phyloP scores from a whole-genome alignment of 257 asterid species.

The Cordia subcordata region DNA sequence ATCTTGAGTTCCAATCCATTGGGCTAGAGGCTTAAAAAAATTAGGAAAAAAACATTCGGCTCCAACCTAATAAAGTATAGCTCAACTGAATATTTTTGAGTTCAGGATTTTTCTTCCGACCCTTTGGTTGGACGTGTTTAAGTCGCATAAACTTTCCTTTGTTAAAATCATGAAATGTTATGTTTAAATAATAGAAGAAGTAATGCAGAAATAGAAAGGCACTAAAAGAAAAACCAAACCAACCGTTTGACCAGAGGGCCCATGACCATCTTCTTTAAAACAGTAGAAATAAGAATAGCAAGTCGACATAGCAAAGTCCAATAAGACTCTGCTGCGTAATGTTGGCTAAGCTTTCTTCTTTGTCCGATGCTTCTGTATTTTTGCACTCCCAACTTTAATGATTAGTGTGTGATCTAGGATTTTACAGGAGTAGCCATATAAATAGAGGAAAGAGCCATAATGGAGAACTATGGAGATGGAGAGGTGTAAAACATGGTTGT shows the following conservation, averaged over 20 bases:
- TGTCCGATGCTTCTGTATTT: slow-evolving; percentile 25
- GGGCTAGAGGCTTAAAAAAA: too few species aligned
- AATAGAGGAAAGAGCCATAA: slow-evolving; percentile 10
- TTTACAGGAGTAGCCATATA: slow-evolving; percentile 14
- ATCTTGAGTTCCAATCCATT: too few species aligned
- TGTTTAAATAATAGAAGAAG: slow-evolving; percentile 2
- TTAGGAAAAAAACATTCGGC: too few species aligned
- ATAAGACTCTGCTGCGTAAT: slow-evolving; percentile 7
- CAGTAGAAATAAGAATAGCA: slow-evolving; percentile 23
- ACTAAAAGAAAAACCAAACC: slow-evolving; percentile 28
- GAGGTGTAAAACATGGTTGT: slow-evolving; percentile 33
- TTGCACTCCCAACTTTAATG: not conserved
- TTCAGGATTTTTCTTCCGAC: too few species aligned
- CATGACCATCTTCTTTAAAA: slow-evolving; percentile 11
- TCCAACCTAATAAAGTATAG: too few species aligned
- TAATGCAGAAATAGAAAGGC: slow-evolving; percentile 10
- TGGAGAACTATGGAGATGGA: slow-evolving; percentile 31
- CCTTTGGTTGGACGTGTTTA: too few species aligned
- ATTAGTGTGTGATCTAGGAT: not conserved
- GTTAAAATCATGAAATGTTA: too few species aligned
- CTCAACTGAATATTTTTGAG: too few species aligned
- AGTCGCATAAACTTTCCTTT: too few species aligned
- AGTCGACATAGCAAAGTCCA: slow-evolving; percentile 33
- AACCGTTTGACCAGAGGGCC: slow-evolving; percentile 50
- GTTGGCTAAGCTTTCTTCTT: slow-evolving; percentile 23